Conservation (phyloP, 2,329 filamentous ascomycete genomes). For the Trichoderma polysporum region DNA sequence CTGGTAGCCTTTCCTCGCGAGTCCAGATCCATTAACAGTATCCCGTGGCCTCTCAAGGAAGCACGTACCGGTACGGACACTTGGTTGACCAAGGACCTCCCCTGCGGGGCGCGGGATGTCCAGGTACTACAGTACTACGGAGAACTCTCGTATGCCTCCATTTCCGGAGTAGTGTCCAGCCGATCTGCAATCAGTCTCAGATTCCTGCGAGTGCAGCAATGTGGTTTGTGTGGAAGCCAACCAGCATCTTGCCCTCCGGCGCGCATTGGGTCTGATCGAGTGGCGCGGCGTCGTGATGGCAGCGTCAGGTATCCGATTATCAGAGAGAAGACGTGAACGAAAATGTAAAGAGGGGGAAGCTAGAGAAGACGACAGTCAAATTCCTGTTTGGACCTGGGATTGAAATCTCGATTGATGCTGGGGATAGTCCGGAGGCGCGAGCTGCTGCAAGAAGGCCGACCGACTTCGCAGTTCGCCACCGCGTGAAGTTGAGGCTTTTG, state of each 20-base stretch:
- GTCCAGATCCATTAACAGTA: neutral
- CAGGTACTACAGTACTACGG: conserved; percentile 13
- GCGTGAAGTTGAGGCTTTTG: conserved; percentile 15
- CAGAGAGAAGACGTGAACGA: neutral
- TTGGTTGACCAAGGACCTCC: neutral
- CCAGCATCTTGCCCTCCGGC: conserved; percentile 13
- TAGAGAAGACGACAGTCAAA: neutral
- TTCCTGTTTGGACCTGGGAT: neutral
- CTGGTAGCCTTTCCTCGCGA: neutral
- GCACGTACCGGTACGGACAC: neutral
- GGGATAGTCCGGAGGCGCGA: neutral
- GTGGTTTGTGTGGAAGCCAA: conserved; percentile 2
- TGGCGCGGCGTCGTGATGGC: neutral
- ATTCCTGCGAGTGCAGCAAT: conserved; percentile 27
- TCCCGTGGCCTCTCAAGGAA: conserved; percentile 7
- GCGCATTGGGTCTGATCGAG: neutral
- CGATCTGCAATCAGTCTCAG: conserved; percentile 40
- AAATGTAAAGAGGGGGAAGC: neutral
- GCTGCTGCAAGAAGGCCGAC: neutral
- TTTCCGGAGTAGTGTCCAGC: conserved; percentile 28
- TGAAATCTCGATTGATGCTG: conserved; percentile 18
- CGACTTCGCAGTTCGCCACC: conserved; percentile 16
- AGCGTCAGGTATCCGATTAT: neutral
- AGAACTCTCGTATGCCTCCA: conserved; percentile 24
- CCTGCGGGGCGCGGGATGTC: conserved; percentile 21